Conservation (phyloP, 2,329 filamentous ascomycete species). For the Alternaria metachromatica region DNA sequence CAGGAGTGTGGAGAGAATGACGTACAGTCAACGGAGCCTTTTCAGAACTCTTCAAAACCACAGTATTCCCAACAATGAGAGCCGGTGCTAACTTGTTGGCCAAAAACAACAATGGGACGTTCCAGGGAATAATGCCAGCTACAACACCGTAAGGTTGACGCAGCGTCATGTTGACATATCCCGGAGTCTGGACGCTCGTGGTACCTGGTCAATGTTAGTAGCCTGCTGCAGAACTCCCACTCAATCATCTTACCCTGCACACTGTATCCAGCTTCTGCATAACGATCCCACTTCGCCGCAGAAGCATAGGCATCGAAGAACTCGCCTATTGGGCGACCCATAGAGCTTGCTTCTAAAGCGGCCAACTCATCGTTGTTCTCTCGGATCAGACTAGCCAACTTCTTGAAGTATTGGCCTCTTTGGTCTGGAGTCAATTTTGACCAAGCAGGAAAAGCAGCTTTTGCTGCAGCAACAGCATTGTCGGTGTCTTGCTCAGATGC, state of each 20-base stretch:
- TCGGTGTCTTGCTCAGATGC: conserved; percentile 62
- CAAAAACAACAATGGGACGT: conserved; percentile 38
- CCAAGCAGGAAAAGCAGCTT: conserved; percentile 78
- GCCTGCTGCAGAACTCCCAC: background rate
- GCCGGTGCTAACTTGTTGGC: conserved; percentile 38
- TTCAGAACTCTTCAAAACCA: conserved; percentile 45
- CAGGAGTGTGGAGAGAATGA: conserved; percentile 54
- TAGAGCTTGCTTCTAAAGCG: conserved; percentile 81
- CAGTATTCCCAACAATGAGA: conserved; percentile 43
- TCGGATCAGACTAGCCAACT: conserved; percentile 76
- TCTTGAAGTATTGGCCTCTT: conserved; percentile 49
- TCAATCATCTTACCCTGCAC: conserved; percentile 57
- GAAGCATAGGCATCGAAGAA: conserved; percentile 79
- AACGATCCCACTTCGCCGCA: conserved; percentile 79
- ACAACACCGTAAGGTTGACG: conserved; percentile 80
- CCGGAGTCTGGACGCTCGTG: conserved; percentile 65
- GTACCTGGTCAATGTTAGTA: conserved; percentile 57
- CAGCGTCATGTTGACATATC: conserved; percentile 69
- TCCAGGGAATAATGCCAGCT: conserved; percentile 77
- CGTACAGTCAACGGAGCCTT: conserved; percentile 72
- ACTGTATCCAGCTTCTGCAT: conserved; percentile 76
- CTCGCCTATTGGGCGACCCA: conserved; percentile 83
- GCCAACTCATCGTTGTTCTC: conserved; percentile 83
- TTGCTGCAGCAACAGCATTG: conserved; percentile 71
- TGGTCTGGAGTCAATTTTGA: conserved; percentile 51